phyloP scores from a whole-genome alignment of 768 basidiomycete species.

The Pleurotus cornucopiae region DNA sequence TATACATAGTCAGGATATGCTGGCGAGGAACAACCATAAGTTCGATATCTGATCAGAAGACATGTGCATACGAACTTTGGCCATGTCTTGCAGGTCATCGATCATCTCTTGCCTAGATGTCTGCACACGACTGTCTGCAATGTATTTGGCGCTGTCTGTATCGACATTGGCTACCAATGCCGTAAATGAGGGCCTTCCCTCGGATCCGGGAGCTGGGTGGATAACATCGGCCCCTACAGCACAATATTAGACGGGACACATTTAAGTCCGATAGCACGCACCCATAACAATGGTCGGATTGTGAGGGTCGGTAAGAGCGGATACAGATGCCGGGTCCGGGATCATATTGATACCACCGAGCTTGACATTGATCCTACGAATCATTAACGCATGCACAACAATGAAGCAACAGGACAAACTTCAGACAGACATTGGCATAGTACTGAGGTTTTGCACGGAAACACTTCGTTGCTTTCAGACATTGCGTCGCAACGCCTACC shows the following conservation, averaged over 20 bases:
- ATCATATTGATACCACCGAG: slow-evolving; percentile 80
- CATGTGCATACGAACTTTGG: slow-evolving; percentile 33
- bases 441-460: slow-evolving; percentile 69
- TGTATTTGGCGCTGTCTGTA: slow-evolving; percentile 69
- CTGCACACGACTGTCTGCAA: slow-evolving; percentile 60
- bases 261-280: slow-evolving; percentile 16
- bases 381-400: no score
- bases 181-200: slow-evolving; percentile 79
- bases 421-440: slow-evolving; percentile 76
- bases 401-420: slow-evolving; percentile 38
- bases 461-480: slow-evolving; percentile 66
- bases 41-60: background rate
- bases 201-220: slow-evolving; percentile 76
- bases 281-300: slow-evolving; percentile 82
- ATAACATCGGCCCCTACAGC: slow-evolving; percentile 73
- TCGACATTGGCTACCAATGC: slow-evolving; percentile 80
- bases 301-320: slow-evolving; percentile 60
- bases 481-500: slow-evolving; percentile 78
- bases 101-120: slow-evolving; percentile 74
- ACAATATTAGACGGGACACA: background rate
- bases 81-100: slow-evolving; percentile 64
- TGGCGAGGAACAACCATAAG: slow-evolving; percentile 17
- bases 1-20: slow-evolving; percentile 56
- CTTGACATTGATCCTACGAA: slow-evolving; percentile 72
- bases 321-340: slow-evolving; percentile 64